Evolutionary conservation across 441 rosid genomes (phyloP).

Genomic region (Populus hybrid): DNA sequence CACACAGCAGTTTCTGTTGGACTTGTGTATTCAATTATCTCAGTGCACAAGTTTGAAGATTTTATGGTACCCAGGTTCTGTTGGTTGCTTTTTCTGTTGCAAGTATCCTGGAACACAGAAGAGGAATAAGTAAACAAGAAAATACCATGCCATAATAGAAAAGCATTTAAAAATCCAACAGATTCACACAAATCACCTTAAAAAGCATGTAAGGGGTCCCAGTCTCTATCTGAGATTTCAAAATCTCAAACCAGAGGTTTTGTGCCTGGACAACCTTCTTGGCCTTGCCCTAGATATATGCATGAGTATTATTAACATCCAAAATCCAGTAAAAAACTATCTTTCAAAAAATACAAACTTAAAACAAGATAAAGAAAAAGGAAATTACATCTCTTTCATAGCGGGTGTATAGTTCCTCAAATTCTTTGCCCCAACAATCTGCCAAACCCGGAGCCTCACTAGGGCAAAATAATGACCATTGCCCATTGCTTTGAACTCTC

Average conservation of each 20-base stretch:
- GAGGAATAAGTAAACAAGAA: conserved; percentile 1
- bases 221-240: conserved; percentile 86
- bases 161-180: background rate
- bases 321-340: background rate
- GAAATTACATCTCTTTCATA: conserved; percentile 63
- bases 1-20: conserved; percentile 97
- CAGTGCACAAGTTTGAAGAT: conserved; percentile 91
- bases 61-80: conserved; percentile 95
- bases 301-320: background rate
- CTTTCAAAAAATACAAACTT: background rate
- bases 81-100: conserved; percentile 89
- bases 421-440: conserved; percentile 88
- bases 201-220: conserved; percentile 95
- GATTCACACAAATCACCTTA: conserved; percentile 44
- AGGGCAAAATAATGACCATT: conserved; percentile 87
- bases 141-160: background rate
- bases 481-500: conserved; percentile 73
- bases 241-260: conserved; percentile 78
- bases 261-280: conserved; percentile 87
- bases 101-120: conserved; percentile 60
- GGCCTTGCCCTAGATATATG: conserved; percentile 61
- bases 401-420: conserved; percentile 56
- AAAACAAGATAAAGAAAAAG: background rate
- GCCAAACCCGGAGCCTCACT: conserved; percentile 84
- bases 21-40: conserved; percentile 84